Evolutionary conservation across 1,284 basidiomycete species (phyloP).

Genomic region (Bondarzewia mesenterica): DNA sequence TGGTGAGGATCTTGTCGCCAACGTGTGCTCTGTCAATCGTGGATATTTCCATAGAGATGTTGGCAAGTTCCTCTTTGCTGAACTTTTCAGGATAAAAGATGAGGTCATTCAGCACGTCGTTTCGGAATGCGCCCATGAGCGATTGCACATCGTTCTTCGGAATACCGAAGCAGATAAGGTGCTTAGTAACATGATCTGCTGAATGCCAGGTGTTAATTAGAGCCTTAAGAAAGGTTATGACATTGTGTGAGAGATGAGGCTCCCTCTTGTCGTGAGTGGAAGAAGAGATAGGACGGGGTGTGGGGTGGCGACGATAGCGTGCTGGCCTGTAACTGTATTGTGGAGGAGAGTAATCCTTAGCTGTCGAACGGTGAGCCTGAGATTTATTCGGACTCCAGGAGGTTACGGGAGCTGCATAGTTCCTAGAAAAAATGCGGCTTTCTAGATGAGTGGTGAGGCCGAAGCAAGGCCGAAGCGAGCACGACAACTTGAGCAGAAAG

Average conservation of each 20-base stretch:
- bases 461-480: neutral
- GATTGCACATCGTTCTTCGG: constrained; percentile 22
- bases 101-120: constrained; percentile 22
- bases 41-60: constrained; percentile 19
- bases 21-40: constrained; percentile 13
- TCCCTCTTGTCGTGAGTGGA: too few species aligned
- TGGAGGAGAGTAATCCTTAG: too few species aligned
- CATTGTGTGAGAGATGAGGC: neutral
- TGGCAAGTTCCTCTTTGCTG: constrained; percentile 22
- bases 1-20: constrained; percentile 26
- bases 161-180: constrained; percentile 41
- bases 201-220: constrained; percentile 19
- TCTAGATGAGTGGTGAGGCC: neutral
- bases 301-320: too few species aligned
- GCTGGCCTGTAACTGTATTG: too few species aligned
- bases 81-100: constrained; percentile 31
- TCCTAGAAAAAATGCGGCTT: neutral
- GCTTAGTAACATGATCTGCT: constrained; percentile 27
- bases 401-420: constrained; percentile 5
- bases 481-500: neutral
- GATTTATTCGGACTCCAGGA: neutral
- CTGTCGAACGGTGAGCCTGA: neutral
- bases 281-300: too few species aligned
- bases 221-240: constrained; percentile 14
- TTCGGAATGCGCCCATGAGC: constrained; percentile 29